Evolutionary conservation across 1,139 yeast species (phyloP).

Genomic region (Zygosaccharomyces pseudobailii): DNA sequence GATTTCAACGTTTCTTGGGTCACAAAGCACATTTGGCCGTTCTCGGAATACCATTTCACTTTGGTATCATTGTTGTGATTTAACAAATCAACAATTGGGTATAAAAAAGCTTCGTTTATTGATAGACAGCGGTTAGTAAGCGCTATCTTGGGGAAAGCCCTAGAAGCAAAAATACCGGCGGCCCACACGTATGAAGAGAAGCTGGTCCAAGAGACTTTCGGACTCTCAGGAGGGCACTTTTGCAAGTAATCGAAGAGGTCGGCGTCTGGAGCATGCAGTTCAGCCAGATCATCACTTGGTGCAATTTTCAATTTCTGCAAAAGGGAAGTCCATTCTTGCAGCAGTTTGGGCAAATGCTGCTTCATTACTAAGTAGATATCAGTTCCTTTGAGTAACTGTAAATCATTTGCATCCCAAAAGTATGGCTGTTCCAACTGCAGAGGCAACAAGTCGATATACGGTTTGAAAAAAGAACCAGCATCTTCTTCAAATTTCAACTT

Average conservation of each 20-base stretch:
- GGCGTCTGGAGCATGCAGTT: conserved; percentile 4
- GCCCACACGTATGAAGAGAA: conserved; percentile 74
- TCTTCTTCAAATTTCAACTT: conserved; percentile 35
- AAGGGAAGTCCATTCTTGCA: conserved; percentile 30
- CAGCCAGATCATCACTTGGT: conserved; percentile 7
- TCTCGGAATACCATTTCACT: conserved; percentile 57
- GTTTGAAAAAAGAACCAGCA: conserved; percentile 34
- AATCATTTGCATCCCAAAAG: conserved; percentile 54
- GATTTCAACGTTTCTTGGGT: conserved; percentile 18
- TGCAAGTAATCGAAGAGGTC: conserved; percentile 14
- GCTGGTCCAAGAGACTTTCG: conserved; percentile 46
- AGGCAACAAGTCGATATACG: conserved; percentile 63
- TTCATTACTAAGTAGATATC: conserved; percentile 42
- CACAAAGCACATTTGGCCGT: conserved; percentile 31
- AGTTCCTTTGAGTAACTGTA: conserved; percentile 55
- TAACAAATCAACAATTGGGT: conserved; percentile 74
- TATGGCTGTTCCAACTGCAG: conserved; percentile 52
- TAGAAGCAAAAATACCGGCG: conserved; percentile 59
- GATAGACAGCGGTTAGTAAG: conserved; percentile 32
- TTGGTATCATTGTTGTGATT: conserved; percentile 62
- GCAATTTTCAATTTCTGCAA: conserved; percentile 9
- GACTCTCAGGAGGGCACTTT: conserved; percentile 1
- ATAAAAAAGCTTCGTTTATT: conserved; percentile 56
- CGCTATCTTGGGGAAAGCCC: conserved; percentile 71
- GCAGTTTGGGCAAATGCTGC: conserved; percentile 28